phyloP scores from a whole-genome alignment of 345 rosid species.

The Litchi chinensis region DNA sequence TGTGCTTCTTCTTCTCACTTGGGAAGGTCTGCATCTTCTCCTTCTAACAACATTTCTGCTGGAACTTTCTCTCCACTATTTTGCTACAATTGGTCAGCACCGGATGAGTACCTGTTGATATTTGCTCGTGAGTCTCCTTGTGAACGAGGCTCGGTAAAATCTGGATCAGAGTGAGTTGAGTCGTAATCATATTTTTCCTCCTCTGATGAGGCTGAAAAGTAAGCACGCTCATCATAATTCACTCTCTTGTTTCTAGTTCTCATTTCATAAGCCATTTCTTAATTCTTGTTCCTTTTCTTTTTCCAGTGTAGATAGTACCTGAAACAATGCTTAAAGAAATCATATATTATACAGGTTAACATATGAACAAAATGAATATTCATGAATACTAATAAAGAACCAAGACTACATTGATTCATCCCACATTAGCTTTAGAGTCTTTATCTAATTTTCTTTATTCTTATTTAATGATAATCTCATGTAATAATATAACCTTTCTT shows the following conservation, averaged over 20 bases:
- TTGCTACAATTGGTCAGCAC: too few species aligned
- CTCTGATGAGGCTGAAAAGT: background rate
- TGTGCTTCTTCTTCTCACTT: background rate
- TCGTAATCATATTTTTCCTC: conserved; percentile 3
- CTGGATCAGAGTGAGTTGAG: conserved; percentile 16
- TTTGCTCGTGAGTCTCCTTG: background rate
- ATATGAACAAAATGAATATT: background rate
- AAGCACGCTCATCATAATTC: too few species aligned
- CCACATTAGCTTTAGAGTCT: too few species aligned
- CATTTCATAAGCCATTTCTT: conserved; percentile 9
- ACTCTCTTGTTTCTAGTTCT: conserved; percentile 8
- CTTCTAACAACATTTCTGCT: background rate
- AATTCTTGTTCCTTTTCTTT: too few species aligned
- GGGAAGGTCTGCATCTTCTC: background rate
- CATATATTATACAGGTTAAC: background rate
- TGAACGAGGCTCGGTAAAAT: background rate
- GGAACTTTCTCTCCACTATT: background rate
- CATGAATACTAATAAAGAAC: background rate
- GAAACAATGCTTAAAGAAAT: too few species aligned
- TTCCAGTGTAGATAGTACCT: too few species aligned
- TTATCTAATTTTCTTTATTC: too few species aligned
- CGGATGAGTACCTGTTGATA: background rate
- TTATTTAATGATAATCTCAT: too few species aligned
- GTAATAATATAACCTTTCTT: too few species aligned
- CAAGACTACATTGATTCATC: background rate